Conservation (phyloP, 306 rosid genomes). For the Ziziphus jujuba region DNA sequence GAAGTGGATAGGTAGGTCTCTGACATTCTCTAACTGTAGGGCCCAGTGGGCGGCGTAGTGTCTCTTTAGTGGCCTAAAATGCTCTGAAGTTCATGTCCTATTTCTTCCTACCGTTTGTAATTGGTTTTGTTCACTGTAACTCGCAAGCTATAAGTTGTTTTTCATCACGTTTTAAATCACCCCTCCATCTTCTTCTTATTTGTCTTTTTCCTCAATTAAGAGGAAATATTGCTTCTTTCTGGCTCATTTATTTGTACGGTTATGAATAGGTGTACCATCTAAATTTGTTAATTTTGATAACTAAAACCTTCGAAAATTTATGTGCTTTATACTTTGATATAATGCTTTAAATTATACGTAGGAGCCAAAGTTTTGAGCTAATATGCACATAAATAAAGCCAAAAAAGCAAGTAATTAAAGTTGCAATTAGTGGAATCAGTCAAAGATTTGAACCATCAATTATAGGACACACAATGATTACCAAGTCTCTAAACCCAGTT, state of each 20-base stretch:
- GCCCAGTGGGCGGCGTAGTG: neutral
- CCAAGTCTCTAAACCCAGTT: slow-evolving; percentile 4
- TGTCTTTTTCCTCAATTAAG: no score
- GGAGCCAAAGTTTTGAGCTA: slow-evolving; percentile 3
- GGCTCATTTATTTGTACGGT: no score
- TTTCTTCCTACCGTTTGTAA: no score
- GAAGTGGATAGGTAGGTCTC: neutral
- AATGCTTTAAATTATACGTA: no score
- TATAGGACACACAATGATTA: slow-evolving; percentile 1
- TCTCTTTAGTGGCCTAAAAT: neutral
- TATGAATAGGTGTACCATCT: no score
- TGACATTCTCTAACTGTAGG: neutral
- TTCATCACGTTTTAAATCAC: no score
- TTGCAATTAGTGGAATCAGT: slow-evolving; percentile 13
- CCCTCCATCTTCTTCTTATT: no score
- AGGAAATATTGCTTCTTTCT: no score
- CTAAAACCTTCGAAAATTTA: no score
- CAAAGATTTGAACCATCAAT: slow-evolving; percentile 16
- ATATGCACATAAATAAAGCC: neutral
- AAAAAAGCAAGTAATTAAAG: slow-evolving; percentile 18
- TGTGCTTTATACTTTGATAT: no score
- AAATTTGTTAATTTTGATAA: neutral
- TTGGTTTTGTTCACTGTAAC: no score
- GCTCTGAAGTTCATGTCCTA: neutral
- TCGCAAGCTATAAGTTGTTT: no score